phyloP scores from a whole-genome alignment of 441 rosid species.

The Pelargonium cotyledonis region DNA sequence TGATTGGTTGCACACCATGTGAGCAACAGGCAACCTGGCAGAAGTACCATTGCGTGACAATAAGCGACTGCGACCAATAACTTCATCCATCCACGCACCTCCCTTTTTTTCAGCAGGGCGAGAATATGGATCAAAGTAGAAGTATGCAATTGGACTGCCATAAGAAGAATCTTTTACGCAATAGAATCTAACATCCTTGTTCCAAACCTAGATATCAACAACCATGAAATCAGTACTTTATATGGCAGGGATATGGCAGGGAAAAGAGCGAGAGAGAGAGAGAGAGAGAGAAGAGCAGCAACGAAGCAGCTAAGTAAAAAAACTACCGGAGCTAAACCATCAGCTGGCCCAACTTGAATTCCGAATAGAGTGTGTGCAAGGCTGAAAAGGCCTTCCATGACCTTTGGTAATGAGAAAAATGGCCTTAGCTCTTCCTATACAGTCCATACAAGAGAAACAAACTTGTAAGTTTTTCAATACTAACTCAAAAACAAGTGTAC shows the following conservation, averaged over 20 bases:
- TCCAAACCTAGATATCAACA: constrained; percentile 66
- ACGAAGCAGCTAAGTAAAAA: constrained; percentile 7
- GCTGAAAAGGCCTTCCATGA: constrained; percentile 83
- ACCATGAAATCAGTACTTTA: constrained; percentile 14
- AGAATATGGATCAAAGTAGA: constrained; percentile 92
- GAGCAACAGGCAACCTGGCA: constrained; percentile 81
- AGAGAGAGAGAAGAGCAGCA: constrained; percentile 9
- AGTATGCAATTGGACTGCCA: constrained; percentile 70
- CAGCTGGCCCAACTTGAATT: constrained; percentile 67
- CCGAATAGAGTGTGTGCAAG: constrained; percentile 71
- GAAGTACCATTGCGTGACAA: constrained; percentile 57
- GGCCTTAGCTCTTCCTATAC: constrained; percentile 84
- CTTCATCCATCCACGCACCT: constrained; percentile 97
- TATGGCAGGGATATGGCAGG: constrained; percentile 12
- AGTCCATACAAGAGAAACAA: constrained; percentile 14
- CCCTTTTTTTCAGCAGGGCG: constrained; percentile 88
- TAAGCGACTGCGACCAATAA: constrained; percentile 66
- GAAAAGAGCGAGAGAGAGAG: neutral
- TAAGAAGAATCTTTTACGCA: constrained; percentile 59
- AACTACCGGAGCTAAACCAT: constrained; percentile 83
- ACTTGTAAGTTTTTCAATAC: constrained; percentile 13
- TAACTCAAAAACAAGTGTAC: constrained; percentile 1
- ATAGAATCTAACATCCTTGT: constrained; percentile 71
- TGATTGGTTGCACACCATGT: constrained; percentile 93
- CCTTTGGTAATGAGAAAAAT: constrained; percentile 84